Conservation (phyloP, 108 stramenopile genomes). For the Pseudonitzschia multistriata region DNA sequence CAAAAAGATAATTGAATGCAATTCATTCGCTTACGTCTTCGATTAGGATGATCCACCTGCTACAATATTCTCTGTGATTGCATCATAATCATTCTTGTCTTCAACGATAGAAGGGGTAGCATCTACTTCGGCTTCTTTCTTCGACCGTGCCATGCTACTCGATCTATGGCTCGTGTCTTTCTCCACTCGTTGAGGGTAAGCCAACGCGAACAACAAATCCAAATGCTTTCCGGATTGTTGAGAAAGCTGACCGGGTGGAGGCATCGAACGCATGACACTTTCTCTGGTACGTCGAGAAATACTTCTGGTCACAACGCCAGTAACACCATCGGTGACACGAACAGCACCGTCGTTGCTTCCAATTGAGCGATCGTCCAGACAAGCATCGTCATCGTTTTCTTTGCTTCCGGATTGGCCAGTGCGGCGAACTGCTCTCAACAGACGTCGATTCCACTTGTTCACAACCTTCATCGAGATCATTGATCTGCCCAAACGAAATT, state of each 20-base stretch:
- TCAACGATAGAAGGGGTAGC: not conserved
- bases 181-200: conserved; percentile 62
- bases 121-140: conserved; percentile 18
- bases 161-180: conserved; percentile 35
- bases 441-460: conserved; percentile 83
- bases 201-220: conserved; percentile 79
- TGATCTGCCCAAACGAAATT: conserved; percentile 80
- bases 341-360: conserved; percentile 85
- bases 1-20: not conserved
- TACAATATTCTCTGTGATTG: not conserved
- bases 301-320: conserved; percentile 64
- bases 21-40: not conserved
- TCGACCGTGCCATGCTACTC: conserved; percentile 25
- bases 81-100: conserved; percentile 1
- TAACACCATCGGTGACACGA: conserved; percentile 64
- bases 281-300: conserved; percentile 70
- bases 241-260: conserved; percentile 67
- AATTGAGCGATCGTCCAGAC: conserved; percentile 69
- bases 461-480: conserved; percentile 91
- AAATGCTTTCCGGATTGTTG: conserved; percentile 79
- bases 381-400: conserved; percentile 27
- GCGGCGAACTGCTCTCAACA: conserved; percentile 74
- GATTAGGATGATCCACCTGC: not conserved
- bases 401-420: conserved; percentile 38
- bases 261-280: conserved; percentile 72